Conservation (phyloP, 192 early-diverging fungal species). For the Coemansia sp. region DNA sequence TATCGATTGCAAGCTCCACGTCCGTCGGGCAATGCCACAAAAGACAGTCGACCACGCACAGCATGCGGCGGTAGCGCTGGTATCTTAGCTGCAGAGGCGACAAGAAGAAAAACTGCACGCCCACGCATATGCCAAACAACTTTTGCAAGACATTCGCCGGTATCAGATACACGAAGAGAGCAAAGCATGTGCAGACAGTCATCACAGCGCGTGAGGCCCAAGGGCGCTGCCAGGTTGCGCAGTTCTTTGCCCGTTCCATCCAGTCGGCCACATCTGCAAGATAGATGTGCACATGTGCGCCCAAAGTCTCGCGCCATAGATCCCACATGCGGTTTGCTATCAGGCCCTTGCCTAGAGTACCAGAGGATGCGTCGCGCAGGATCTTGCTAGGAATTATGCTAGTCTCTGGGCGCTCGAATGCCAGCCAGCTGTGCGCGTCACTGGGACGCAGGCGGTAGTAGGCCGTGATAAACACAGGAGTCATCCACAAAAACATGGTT, state of each 20-base stretch:
- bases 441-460: constrained; percentile 54
- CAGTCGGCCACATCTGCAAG: constrained; percentile 52
- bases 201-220: constrained; percentile 48
- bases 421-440: constrained; percentile 52
- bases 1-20: constrained; percentile 45
- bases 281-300: constrained; percentile 42
- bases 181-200: constrained; percentile 23
- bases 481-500: constrained; percentile 33
- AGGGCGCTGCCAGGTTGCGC: constrained; percentile 53
- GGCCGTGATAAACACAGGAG: constrained; percentile 46
- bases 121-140: constrained; percentile 37
- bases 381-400: constrained; percentile 50
- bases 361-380: constrained; percentile 44
- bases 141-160: constrained; percentile 36
- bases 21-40: constrained; percentile 54
- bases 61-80: constrained; percentile 47
- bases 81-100: constrained; percentile 49
- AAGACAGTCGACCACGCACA: constrained; percentile 48
- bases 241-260: constrained; percentile 57
- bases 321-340: constrained; percentile 52
- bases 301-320: constrained; percentile 52
- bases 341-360: constrained; percentile 48
- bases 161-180: constrained; percentile 31
- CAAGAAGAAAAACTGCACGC: constrained; percentile 55
- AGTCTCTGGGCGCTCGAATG: constrained; percentile 52